phyloP scores from a whole-genome alignment of 2,329 filamentous ascomycete species.

The Fusarium beomiforme region DNA sequence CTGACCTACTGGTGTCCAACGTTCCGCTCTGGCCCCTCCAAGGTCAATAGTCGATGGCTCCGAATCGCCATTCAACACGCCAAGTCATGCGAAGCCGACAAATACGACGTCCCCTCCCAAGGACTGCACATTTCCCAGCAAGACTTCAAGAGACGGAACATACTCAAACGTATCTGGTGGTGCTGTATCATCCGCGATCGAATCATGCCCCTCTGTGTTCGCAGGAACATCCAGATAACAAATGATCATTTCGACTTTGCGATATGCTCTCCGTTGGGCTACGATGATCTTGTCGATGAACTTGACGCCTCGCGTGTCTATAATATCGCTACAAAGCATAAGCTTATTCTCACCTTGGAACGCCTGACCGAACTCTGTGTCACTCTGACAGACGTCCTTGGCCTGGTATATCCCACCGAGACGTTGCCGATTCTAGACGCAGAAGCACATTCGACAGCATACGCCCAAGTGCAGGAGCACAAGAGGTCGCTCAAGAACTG shows the following conservation, averaged over 20 bases:
- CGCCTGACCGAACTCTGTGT: conserved; percentile 28
- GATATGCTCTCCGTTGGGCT: conserved; percentile 8
- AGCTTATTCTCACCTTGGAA: conserved; percentile 24
- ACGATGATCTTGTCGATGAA: conserved; percentile 31
- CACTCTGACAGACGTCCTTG: conserved; percentile 25
- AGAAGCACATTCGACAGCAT: conserved; percentile 11
- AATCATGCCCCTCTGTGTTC: conserved; percentile 32
- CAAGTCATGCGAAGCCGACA: conserved; percentile 21
- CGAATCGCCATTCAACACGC: conserved; percentile 26
- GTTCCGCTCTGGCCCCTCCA: conserved; percentile 19
- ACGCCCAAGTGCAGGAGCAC: conserved; percentile 19
- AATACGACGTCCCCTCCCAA: not conserved
- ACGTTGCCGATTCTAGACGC: conserved; percentile 19
- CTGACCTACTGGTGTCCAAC: conserved; percentile 36
- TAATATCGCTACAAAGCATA: conserved; percentile 28
- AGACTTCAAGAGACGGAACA: conserved; percentile 17
- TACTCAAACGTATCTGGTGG: conserved; percentile 33
- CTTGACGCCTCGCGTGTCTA: conserved; percentile 32
- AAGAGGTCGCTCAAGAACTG: conserved; percentile 16
- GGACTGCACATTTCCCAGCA: not conserved
- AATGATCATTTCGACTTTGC: conserved; percentile 28
- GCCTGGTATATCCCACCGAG: conserved; percentile 26
- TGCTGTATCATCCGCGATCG: conserved; percentile 34
- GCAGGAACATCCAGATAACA: conserved; percentile 31
- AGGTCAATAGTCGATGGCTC: conserved; percentile 31